Evolutionary conservation across 2,329 filamentous ascomycete genomes (phyloP).

Genomic region (Aspergillus hiratsukae): DNA sequence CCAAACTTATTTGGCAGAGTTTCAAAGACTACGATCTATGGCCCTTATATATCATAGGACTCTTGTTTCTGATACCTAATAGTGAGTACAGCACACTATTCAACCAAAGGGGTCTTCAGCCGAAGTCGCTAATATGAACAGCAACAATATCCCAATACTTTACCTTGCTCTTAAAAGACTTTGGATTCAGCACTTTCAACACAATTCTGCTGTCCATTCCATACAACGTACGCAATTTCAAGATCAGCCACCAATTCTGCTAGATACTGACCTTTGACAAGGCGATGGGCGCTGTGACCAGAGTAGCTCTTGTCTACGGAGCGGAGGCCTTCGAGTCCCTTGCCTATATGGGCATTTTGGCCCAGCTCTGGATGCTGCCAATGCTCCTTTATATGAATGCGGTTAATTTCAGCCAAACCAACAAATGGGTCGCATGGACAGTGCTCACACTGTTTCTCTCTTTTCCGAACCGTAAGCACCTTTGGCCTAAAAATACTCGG

Average conservation of each 20-base stretch:
- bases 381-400: constrained; percentile 50
- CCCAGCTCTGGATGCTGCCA: constrained; percentile 51
- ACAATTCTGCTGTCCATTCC: constrained; percentile 57
- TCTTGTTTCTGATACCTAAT: constrained; percentile 33
- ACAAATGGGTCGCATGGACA: constrained; percentile 50
- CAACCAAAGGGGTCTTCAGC: neutral
- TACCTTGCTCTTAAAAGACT: constrained; percentile 38
- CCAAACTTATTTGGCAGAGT: constrained; percentile 46
- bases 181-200: constrained; percentile 54
- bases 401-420: constrained; percentile 40
- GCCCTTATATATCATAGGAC: constrained; percentile 48
- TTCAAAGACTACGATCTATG: constrained; percentile 53
- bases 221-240: constrained; percentile 43
- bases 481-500: neutral
- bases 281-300: constrained; percentile 10
- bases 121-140: constrained; percentile 2
- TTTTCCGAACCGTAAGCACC: constrained; percentile 43
- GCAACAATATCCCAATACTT: constrained; percentile 25
- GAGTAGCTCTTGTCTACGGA: constrained; percentile 24
- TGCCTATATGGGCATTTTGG: constrained; percentile 48
- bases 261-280: constrained; percentile 2
- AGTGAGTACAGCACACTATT: constrained; percentile 5
- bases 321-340: constrained; percentile 43
- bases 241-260: constrained; percentile 24
- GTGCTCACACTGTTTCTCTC: constrained; percentile 50